Conservation (phyloP, 805 yeast genomes). For the Ogataea henricii region DNA sequence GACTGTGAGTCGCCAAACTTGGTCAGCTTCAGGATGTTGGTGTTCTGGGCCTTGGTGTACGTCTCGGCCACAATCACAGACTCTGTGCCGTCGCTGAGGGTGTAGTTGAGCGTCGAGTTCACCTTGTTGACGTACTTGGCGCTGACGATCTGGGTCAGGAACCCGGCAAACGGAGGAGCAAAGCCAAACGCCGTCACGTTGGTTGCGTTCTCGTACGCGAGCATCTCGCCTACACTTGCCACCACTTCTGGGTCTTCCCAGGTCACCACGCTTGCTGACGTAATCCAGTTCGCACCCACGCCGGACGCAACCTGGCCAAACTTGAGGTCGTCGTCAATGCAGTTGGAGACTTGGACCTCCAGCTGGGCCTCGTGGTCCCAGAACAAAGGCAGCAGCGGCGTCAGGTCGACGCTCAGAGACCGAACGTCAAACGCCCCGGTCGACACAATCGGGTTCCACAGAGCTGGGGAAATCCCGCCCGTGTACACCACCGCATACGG, state of each 20-base stretch:
- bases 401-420: slow-evolving; percentile 67
- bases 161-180: slow-evolving; percentile 41
- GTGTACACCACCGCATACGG: slow-evolving; percentile 79
- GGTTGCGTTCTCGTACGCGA: slow-evolving; percentile 32
- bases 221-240: slow-evolving; percentile 41
- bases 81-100: slow-evolving; percentile 41
- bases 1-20: slow-evolving; percentile 44
- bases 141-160: slow-evolving; percentile 40
- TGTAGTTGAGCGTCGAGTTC: slow-evolving; percentile 39
- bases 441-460: slow-evolving; percentile 83
- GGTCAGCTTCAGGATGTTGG: slow-evolving; percentile 42
- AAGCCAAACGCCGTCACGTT: slow-evolving; percentile 36
- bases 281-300: slow-evolving; percentile 59
- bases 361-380: slow-evolving; percentile 50
- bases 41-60: slow-evolving; percentile 34
- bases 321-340: slow-evolving; percentile 42
- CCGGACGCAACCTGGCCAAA: slow-evolving; percentile 33
- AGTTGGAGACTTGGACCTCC: slow-evolving; percentile 55
- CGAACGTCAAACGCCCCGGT: slow-evolving; percentile 72
- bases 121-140: slow-evolving; percentile 39
- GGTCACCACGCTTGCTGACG: slow-evolving; percentile 55
- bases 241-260: slow-evolving; percentile 51
- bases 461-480: slow-evolving; percentile 77
- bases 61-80: slow-evolving; percentile 34
- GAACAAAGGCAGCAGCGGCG: slow-evolving; percentile 67